A percentile compares a stretch with the other conserved stretches of the same genome.
Evolutionary conservation across 1,284 basidiomycete species (phyloP).

Genomic region (Leccinum pseudoinsigne): DNA sequence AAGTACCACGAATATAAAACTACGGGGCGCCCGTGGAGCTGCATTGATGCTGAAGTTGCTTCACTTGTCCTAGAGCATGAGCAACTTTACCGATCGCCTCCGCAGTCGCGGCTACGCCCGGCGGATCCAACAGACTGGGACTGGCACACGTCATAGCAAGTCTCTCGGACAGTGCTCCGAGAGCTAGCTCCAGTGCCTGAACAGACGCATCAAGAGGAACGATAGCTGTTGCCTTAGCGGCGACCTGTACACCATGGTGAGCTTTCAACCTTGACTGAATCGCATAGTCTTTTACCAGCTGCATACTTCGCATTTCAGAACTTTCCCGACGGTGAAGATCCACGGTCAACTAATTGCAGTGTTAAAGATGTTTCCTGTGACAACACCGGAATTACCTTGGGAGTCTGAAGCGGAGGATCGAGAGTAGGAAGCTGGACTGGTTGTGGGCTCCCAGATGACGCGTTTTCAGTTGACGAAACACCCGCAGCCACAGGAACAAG

Average conservation of each 20-base stretch:
- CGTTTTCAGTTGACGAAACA: constrained; percentile 8
- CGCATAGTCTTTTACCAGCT: constrained; percentile 12
- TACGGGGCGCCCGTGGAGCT: constrained; percentile 8
- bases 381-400: constrained; percentile 25
- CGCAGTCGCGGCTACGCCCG: constrained; percentile 57
- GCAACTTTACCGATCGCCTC: constrained; percentile 69
- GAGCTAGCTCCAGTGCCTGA: constrained; percentile 52
- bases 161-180: constrained; percentile 53
- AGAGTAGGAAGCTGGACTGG: constrained; percentile 35
- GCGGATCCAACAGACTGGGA: constrained; percentile 43
- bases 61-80: constrained; percentile 60
- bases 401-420: constrained; percentile 29
- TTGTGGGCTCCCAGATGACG: constrained; percentile 14
- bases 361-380: constrained; percentile 14
- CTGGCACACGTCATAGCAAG: constrained; percentile 45
- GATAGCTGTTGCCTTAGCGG: constrained; percentile 18
- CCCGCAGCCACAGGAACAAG: constrained; percentile 39
- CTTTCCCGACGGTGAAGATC: constrained; percentile 16
- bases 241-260: constrained; percentile 14
- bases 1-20: constrained; percentile 2
- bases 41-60: constrained; percentile 48
- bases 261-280: neutral
- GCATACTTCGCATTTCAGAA: constrained; percentile 23
- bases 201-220: constrained; percentile 36
- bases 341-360: constrained; percentile 19